Conservation (phyloP, 352 stramenopile genomes). For the Albugo candida region DNA sequence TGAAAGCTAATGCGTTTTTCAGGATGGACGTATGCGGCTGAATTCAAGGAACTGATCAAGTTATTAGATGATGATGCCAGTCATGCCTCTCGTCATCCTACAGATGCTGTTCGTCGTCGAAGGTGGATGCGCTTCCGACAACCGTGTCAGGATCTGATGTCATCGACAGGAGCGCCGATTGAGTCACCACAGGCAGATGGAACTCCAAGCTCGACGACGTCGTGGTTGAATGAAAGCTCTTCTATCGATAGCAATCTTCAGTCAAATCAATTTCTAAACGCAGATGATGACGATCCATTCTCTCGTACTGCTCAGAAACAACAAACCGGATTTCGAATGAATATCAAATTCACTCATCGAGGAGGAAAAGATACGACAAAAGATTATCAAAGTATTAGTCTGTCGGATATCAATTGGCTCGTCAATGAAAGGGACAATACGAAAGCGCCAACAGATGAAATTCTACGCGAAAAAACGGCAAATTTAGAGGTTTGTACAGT, state of each 20-base stretch:
- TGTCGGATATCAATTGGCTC: conserved; percentile 68
- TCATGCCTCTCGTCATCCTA: conserved; percentile 64
- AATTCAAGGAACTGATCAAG: conserved; percentile 61
- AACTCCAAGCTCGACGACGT: neutral
- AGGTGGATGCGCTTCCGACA: conserved; percentile 66
- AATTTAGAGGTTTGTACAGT: conserved; percentile 35
- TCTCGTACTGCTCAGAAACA: conserved; percentile 66
- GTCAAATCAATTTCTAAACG: no score
- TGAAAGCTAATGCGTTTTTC: neutral
- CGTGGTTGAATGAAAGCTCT: neutral
- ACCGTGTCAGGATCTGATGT: conserved; percentile 2
- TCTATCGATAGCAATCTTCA: no score
- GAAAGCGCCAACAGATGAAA: conserved; percentile 52
- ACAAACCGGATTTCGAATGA: conserved; percentile 71
- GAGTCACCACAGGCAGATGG: neutral
- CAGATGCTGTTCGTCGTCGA: conserved; percentile 48
- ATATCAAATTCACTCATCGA: conserved; percentile 67
- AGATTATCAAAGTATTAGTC: conserved; percentile 72
- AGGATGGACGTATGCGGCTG: conserved; percentile 64
- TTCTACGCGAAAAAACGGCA: conserved; percentile 74
- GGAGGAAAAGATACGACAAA: conserved; percentile 77
- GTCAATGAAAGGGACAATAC: conserved; percentile 60
- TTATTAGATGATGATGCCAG: conserved; percentile 61
- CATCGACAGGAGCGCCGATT: neutral
- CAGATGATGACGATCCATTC: conserved; percentile 66